Evolutionary conservation across 371 early-diverging fungal species (phyloP), one percentile per base, ranked within the genome.

Genomic region (Actinomortierella ambigua): DNA sequence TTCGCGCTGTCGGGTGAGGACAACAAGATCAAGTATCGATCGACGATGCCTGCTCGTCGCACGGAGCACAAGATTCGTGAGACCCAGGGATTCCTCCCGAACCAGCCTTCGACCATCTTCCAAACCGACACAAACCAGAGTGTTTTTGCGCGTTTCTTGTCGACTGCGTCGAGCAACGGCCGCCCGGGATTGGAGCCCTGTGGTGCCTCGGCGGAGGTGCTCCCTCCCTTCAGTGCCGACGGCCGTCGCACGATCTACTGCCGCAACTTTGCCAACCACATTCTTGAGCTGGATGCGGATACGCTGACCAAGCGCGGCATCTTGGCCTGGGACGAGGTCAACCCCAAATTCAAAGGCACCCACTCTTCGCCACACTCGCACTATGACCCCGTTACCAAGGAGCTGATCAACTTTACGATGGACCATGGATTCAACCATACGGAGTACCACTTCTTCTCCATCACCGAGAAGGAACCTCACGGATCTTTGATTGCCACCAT

Each of bases 281-380:
- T 93, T 51, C 88, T 90, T 59, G 89, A 88, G 58, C 70, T 94
- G 51, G 92, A 92, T 77, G 83, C 91, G 17, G 84, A 83, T 56
- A 92, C 89, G 51, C 69, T 94, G 59, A 83, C 83, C n/a, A 90
- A 92, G 15, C 76, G 81, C 11, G 86, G 87, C 15, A 77, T 87
- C 4, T 76, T 86, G 28, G 81, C 84, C 18, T 87, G 88, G 82
- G 76, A 82, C 28, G 84, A 85, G 62, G 78, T 92, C 53, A 90
- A 93, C 68, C 81, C 89, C 7, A 78, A 69, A 15, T 90, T 93
- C 69, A 84, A 80, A 65, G 93, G 93, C 6, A 78, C 82, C 53
- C 84, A 84, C 51, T 82, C 91, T 18, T 84, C 85, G 50, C 88
- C 92, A 11, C 90, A 90, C 62, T 81, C 87, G 28, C 85, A 86